Evolutionary conservation across 2,329 filamentous ascomycete genomes (phyloP), one percentile per base, ranked within the genome.

Genomic region (Aspergillus sp.): DNA sequence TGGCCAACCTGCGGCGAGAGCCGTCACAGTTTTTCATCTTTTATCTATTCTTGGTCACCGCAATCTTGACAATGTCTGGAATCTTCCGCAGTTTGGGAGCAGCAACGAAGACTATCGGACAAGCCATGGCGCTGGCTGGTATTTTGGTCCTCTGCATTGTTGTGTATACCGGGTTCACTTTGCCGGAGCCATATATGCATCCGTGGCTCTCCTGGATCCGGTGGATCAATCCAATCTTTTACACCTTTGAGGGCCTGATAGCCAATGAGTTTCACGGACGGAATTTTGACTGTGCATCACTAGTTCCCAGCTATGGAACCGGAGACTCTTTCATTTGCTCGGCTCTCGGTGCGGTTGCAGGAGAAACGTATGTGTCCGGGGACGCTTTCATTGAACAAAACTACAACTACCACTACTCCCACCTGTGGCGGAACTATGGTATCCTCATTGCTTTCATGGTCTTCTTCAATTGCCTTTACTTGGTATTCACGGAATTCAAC

Each of bases 1-100:
- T 95, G 80, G 85, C 87, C 0, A 86, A 90, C 52, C 71, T 95
- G 29, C 80, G 86, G 41, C 78, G 88, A 40, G 82, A 85, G 45
- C 73, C 86, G 0, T 85, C 82, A 1, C 70, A 83, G 2, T 95
- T 93, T 74, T 95, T 95, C 73, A 83, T 90, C 70, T 95, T 89
- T 75, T 68, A 89, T 44, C 73, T 95, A 35, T 79, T 91, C 59
- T 84, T 82, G 1, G 88, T 91, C 67, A 66, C 77, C 46, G 82
- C 82, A 1, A 86, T 86, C 0, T 52, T 95, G 56, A 75, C 79
- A 51, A 93, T 93, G 86, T 90, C 85, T 40, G 90, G 89, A 79
- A 78, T 90, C 50, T 94, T 94, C 78, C 81, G 88, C 31, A 85
- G 81, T n/a, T 87, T 93, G 48, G 88, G 79, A 8, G 85, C 86